A percentile compares a stretch with the other conserved stretches of the same genome.
Evolutionary conservation across 345 rosid species (phyloP).

Genomic region (Reutealis trisperma): DNA sequence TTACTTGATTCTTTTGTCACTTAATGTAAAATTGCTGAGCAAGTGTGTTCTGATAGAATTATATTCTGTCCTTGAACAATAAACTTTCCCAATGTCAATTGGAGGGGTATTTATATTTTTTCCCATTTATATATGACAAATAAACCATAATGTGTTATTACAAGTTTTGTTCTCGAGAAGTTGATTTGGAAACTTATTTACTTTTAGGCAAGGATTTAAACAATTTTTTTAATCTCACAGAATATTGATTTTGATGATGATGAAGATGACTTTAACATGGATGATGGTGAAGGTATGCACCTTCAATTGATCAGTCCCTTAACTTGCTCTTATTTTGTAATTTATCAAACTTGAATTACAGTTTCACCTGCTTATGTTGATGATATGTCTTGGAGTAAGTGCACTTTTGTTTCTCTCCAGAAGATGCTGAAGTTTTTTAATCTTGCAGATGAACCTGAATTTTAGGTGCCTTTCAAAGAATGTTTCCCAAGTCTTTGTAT

Average conservation of each 20-base stretch:
- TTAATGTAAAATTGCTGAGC: background rate
- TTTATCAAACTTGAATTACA: background rate
- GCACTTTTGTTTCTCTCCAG: background rate
- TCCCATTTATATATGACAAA: background rate
- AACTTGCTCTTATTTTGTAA: background rate
- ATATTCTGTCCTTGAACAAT: background rate
- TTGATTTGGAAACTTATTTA: background rate
- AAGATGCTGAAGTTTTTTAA: background rate
- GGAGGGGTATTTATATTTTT: background rate
- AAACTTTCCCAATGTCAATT: background rate
- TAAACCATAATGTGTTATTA: background rate
- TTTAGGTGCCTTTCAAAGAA: constrained; percentile 15
- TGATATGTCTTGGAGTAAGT: background rate
- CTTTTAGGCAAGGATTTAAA: background rate
- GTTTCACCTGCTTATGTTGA: background rate
- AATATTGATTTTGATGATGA: constrained; percentile 52
- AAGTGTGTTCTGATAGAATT: background rate
- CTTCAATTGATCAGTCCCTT: background rate
- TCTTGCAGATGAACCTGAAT: constrained; percentile 39
- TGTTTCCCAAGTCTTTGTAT: background rate
- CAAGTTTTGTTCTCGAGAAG: background rate
- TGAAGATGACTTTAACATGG: constrained; percentile 52
- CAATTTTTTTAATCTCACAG: constrained; percentile 24
- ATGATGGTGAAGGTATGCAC: constrained; percentile 43
- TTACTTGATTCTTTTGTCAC: background rate